Evolutionary conservation across 192 early-diverging fungal genomes (phyloP).

Genomic region (Coemansia sp.): DNA sequence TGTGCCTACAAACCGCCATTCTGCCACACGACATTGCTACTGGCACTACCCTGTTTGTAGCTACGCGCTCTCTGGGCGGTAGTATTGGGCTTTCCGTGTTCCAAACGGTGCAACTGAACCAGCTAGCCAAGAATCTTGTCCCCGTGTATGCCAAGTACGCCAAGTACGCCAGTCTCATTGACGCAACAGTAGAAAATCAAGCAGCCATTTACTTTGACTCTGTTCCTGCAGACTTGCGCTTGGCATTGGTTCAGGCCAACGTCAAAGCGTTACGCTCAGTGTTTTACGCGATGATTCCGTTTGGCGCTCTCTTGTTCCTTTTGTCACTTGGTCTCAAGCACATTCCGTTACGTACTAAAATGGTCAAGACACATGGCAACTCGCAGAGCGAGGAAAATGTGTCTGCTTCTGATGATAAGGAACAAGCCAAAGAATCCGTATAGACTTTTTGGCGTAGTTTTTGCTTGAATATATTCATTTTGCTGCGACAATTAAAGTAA

Average conservation of each 20-base stretch:
- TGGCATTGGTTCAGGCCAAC: constrained; percentile 55
- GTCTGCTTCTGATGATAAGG: neutral
- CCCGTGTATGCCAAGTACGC: constrained; percentile 44
- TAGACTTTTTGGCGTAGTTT: neutral
- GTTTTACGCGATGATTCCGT: constrained; percentile 55
- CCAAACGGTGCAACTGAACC: constrained; percentile 51
- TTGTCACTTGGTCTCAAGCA: constrained; percentile 57
- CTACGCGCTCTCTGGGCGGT: constrained; percentile 63
- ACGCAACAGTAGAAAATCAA: constrained; percentile 39
- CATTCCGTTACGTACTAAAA: constrained; percentile 11
- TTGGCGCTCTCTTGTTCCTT: constrained; percentile 53
- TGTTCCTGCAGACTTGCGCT: constrained; percentile 35
- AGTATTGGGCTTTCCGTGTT: constrained; percentile 59
- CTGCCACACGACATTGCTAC: constrained; percentile 60
- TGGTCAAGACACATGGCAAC: constrained; percentile 21
- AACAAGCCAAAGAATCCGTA: neutral
- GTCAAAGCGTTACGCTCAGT: constrained; percentile 56
- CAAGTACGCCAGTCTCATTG: constrained; percentile 34
- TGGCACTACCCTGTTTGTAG: constrained; percentile 63
- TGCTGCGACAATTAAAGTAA: too few relatives aligned
- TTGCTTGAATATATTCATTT: neutral
- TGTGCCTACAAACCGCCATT: constrained; percentile 68
- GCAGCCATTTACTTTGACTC: constrained; percentile 24
- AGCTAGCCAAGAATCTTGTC: constrained; percentile 14
- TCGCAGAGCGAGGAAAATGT: neutral